Conservation (phyloP, 2,329 filamentous ascomycete species). For the Fusarium cyanostomum region DNA sequence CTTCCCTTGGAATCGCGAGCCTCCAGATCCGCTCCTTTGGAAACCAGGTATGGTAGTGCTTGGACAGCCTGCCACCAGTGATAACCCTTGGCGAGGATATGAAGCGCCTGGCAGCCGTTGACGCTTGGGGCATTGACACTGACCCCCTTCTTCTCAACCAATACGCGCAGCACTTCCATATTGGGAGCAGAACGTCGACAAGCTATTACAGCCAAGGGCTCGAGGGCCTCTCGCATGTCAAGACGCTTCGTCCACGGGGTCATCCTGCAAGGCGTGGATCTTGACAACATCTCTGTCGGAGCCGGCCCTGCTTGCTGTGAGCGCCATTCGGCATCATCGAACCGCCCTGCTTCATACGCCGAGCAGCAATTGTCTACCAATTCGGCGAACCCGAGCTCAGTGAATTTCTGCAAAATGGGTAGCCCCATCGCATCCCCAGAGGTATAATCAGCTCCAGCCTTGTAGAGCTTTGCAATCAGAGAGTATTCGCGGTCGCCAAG, state of each 20-base stretch:
- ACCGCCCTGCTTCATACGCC: conserved; percentile 4
- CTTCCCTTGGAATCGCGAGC: not conserved
- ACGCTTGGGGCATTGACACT: not conserved
- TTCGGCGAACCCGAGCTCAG: conserved; percentile 11
- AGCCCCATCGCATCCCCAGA: not conserved
- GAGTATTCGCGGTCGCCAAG: conserved; percentile 15
- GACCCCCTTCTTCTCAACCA: conserved; percentile 28
- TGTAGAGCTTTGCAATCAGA: conserved; percentile 10
- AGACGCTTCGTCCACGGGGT: conserved; percentile 3
- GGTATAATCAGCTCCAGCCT: conserved; percentile 22
- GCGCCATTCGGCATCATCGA: conserved; percentile 2
- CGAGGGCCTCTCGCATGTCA: conserved; percentile 6
- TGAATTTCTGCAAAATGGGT: conserved; percentile 13
- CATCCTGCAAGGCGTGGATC: conserved; percentile 7
- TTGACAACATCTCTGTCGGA: not conserved
- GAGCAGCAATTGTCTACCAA: conserved; percentile 26
- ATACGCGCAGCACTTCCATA: conserved; percentile 24
- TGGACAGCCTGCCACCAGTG: conserved; percentile 31
- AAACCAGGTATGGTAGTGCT: conserved; percentile 33
- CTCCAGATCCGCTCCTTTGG: conserved; percentile 26
- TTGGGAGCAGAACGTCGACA: conserved; percentile 22
- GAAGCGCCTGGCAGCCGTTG: conserved; percentile 1
- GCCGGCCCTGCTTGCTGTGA: not conserved
- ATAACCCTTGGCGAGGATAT: conserved; percentile 7
- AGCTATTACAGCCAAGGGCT: conserved; percentile 10